Conservation (phyloP, 345 rosid genomes). For the Combretum micranthum region DNA sequence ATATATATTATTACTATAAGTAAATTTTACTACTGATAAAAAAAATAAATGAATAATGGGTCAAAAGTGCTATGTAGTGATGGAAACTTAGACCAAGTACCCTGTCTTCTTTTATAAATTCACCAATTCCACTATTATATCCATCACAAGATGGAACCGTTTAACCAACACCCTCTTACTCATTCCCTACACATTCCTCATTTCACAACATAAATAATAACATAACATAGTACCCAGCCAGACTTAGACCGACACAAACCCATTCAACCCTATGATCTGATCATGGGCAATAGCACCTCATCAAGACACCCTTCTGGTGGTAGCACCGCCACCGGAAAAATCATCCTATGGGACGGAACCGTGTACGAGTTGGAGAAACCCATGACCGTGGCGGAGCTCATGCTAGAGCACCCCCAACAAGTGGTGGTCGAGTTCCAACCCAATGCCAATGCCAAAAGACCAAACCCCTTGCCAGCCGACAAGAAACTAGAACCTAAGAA, state of each 20-base stretch:
- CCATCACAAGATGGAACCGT: conserved; percentile 55
- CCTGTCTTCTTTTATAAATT: conserved; percentile 13
- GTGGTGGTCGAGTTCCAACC: conserved; percentile 66
- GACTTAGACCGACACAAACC: too few relatives aligned
- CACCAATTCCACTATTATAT: conserved; percentile 33
- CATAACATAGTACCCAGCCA: too few relatives aligned
- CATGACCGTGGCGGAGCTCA: conserved; percentile 68
- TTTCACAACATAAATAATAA: not conserved
- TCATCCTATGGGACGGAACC: conserved; percentile 54
- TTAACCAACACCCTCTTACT: conserved; percentile 41
- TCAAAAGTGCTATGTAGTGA: not conserved
- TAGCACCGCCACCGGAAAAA: conserved; percentile 27
- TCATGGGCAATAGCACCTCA: conserved; percentile 49
- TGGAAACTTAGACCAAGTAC: conserved; percentile 20
- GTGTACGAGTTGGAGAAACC: conserved; percentile 40
- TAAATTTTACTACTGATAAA: too few relatives aligned
- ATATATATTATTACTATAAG: too few relatives aligned
- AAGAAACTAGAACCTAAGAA: conserved; percentile 44
- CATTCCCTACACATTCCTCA: conserved; percentile 3
- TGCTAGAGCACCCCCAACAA: conserved; percentile 69
- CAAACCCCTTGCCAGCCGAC: conserved; percentile 68
- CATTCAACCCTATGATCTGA: not conserved
- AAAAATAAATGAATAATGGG: too few relatives aligned
- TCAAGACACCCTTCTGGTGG: conserved; percentile 16
- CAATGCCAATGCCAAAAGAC: conserved; percentile 24